Evolutionary conservation across 2,329 filamentous ascomycete genomes (phyloP), one percentile per base, ranked within the genome.

Genomic region (Penicillium sp.): DNA sequence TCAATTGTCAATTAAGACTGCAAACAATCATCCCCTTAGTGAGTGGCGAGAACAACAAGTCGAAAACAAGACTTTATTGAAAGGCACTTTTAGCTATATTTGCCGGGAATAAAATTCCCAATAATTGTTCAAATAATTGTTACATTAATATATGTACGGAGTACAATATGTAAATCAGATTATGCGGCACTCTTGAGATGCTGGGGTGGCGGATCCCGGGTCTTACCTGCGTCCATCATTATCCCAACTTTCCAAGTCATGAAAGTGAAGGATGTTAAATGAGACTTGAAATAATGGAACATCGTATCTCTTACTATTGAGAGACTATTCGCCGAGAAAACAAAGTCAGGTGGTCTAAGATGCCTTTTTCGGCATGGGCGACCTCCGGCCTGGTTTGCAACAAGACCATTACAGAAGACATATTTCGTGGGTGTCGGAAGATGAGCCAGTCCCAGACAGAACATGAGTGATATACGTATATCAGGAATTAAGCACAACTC

Each of bases 391-490:
- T 39, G 24, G 34, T 55, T 55, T 31, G 32, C 20, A 46, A 55
- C 42, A 55, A 35, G 42, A 26, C 54, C 43, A 56, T 47, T 16
- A 18, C 43, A 31, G 37, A 42, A n/a, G 6, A 31, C 20, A 51
- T 26, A 24, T 34, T 39, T 16, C 16, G 26, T 18, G 5, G n/a
- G 40, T 20, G 51, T 55, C 59, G 59, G 53, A 40, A 60, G 43
- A 58, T 44, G 44, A 43, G 39, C 40, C 49, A 44, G 49, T 44
- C 34, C 51, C 54, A 59, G 24, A 43, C 29, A 44, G 5, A 43
- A 56, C 24, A 47, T 31, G n/a, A 50, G 20, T 53, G 29, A 52
- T n/a, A 43, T 51, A n/a, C n/a, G n/a, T n/a, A 39, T 29, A 39
- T 29, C 20, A 29, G 20, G 24, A 31, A 34, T 18, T 34, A 50